Evolutionary conservation across 176 grass and related monocot species (phyloP).

Genomic region (Guadua angustifolia): DNA sequence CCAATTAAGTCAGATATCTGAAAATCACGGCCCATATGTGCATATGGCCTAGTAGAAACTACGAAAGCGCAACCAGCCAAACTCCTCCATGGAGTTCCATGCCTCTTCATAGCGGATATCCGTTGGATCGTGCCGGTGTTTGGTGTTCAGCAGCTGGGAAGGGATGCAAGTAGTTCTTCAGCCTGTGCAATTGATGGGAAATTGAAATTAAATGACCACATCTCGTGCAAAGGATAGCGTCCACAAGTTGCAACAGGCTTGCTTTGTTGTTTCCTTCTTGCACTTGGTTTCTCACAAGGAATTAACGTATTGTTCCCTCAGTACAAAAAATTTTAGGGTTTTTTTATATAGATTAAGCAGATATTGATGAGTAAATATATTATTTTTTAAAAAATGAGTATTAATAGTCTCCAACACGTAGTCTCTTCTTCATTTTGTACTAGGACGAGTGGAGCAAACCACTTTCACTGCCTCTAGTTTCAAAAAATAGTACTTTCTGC

Average conservation of each 20-base stretch:
- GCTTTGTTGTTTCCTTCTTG: not conserved
- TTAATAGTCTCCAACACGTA: not conserved
- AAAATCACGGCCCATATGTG: no score
- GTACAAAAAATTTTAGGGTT: no score
- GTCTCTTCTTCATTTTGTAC: not conserved
- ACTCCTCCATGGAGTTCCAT: not conserved
- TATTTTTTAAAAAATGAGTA: not conserved
- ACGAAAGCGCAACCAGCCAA: not conserved
- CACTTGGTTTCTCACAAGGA: not conserved
- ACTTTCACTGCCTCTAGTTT: not conserved
- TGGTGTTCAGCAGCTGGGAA: not conserved
- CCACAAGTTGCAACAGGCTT: not conserved
- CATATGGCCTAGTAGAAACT: no score
- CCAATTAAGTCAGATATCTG: no score
- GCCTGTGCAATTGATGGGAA: not conserved
- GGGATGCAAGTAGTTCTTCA: not conserved
- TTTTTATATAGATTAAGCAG: no score
- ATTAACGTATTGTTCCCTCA: no score
- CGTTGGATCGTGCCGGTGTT: not conserved
- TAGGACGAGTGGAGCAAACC: not conserved
- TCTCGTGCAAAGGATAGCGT: not conserved
- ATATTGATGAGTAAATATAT: no score
- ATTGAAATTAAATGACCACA: conserved; percentile 34
- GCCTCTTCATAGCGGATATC: not conserved
- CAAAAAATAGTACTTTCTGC: not conserved